Evolutionary conservation across 805 yeast species (phyloP).

Genomic region (Starmerella kuoi): DNA sequence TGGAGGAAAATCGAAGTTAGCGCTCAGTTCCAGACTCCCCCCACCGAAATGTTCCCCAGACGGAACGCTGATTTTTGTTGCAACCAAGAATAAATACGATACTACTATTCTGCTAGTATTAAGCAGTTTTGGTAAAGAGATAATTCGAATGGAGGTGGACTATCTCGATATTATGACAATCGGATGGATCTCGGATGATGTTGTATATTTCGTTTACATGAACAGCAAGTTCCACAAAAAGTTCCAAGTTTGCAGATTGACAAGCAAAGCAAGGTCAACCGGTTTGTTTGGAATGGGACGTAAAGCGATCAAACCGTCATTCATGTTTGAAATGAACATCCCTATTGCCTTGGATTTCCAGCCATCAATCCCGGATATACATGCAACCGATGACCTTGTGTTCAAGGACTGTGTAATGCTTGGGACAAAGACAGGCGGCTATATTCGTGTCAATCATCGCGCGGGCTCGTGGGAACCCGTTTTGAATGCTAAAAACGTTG

Average conservation of each 20-base stretch:
- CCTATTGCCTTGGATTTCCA: slow-evolving; percentile 12
- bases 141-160: slow-evolving; percentile 13
- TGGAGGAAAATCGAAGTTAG: slow-evolving; percentile 1
- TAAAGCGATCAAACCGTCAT: slow-evolving; percentile 4
- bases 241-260: slow-evolving; percentile 14
- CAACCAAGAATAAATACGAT: slow-evolving; percentile 8
- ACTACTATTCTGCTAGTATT: slow-evolving; percentile 8
- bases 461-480: slow-evolving; percentile 15
- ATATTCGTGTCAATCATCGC: slow-evolving; percentile 14
- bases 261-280: slow-evolving; percentile 7
- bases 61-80: slow-evolving; percentile 17
- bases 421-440: slow-evolving; percentile 12
- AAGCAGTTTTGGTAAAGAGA: slow-evolving; percentile 17
- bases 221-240: slow-evolving; percentile 19
- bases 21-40: slow-evolving; percentile 7
- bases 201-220: slow-evolving; percentile 18
- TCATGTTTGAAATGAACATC: slow-evolving; percentile 8
- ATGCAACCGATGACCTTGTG: slow-evolving; percentile 13
- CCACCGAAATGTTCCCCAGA: slow-evolving; percentile 16
- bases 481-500: slow-evolving; percentile 11
- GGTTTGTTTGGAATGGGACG: slow-evolving; percentile 18
- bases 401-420: slow-evolving; percentile 16
- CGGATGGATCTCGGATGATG: slow-evolving; percentile 18
- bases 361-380: slow-evolving; percentile 5
- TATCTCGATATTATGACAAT: slow-evolving; percentile 15